Base-by-base conservation (phyloP, 192 early-diverging fungal genomes). In the Coemansia sp. region DNA sequence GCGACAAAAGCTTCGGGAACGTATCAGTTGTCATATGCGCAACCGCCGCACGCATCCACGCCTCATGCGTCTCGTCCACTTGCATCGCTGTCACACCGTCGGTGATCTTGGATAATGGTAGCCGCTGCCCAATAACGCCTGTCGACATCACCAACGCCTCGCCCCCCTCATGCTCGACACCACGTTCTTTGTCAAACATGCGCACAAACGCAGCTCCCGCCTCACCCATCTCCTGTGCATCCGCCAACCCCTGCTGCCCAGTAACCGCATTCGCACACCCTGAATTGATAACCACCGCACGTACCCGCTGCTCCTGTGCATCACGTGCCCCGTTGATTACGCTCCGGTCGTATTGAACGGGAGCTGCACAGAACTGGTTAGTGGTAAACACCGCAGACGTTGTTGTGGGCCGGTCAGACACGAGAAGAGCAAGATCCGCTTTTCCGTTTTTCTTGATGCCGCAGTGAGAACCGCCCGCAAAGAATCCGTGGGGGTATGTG, bases 11-110 rank as follows among this genome's bases (percentile, higher is more conserved):
- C 67, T 98, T 98, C 14, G 96, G 94, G 66, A 98, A 97, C 7
- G 95, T 97, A 68, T 98, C 96, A 0, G 96, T 98, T 0, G 96
- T 98, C 96, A 98, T 98, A 68, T 93, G 90, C 0, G 90, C 93
- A 57, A 89, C 82, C 4, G 94, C 91, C 19, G 89, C 92, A 11
- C 76, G 68, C 70, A 92, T 82, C 96, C 95, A 97, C 41, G 76
- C 73, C 2, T 87, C 85, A 55, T 94, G 94, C 4, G 69, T 60
- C 1, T 41, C 60, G 13, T 78, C 85, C 13, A 89, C 38, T 65
- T 82, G 65, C 35, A 65, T 19, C 20, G 63, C 78, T 12, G 68
- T 69, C 12, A 83, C 64, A 2, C 96, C 96, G 23, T 78, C 55
- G 41, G 80, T 60, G 50, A 98, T 90, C 73, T 90, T 93, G 39